phyloP scores from a whole-genome alignment of 495 filamentous ascomycete genomes.

The Pyronema domesticum region DNA sequence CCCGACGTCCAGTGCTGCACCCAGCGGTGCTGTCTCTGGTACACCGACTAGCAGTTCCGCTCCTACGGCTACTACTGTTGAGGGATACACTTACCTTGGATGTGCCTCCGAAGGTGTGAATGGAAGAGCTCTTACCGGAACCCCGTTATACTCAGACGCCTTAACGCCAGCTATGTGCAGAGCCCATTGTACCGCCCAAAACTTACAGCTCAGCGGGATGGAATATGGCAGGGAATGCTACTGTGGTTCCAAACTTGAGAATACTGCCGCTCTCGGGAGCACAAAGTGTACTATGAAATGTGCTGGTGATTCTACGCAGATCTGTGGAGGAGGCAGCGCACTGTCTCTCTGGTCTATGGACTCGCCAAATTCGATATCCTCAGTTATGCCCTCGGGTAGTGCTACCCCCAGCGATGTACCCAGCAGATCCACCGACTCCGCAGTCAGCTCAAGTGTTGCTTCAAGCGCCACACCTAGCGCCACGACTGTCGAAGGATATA shows the following conservation, averaged over 20 bases:
- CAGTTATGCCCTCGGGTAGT: not conserved
- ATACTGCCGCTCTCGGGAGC: constrained; percentile 11
- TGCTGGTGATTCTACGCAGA: constrained; percentile 7
- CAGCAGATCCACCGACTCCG: not conserved
- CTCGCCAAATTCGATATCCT: not conserved
- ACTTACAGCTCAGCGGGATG: constrained; percentile 40
- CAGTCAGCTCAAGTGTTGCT: no score
- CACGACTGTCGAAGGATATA: not conserved
- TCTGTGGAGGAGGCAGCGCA: constrained; percentile 9
- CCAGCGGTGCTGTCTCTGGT: not conserved
- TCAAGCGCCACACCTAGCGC: not conserved
- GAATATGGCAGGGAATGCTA: constrained; percentile 59
- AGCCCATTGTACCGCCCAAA: constrained; percentile 22
- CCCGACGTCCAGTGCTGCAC: not conserved
- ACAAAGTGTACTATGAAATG: constrained; percentile 13
- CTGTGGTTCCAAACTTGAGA: constrained; percentile 35
- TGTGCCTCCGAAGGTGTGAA: constrained; percentile 38
- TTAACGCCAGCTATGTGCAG: constrained; percentile 45
- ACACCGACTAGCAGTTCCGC: not conserved
- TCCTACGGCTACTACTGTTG: not conserved
- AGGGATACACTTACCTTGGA: constrained; percentile 26
- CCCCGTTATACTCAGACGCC: constrained; percentile 5
- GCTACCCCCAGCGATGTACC: not conserved
- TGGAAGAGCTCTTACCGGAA: constrained; percentile 34
- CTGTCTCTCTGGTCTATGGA: not conserved